Conservation (phyloP, 805 yeast species). For the Geotrichum ghanense region DNA sequence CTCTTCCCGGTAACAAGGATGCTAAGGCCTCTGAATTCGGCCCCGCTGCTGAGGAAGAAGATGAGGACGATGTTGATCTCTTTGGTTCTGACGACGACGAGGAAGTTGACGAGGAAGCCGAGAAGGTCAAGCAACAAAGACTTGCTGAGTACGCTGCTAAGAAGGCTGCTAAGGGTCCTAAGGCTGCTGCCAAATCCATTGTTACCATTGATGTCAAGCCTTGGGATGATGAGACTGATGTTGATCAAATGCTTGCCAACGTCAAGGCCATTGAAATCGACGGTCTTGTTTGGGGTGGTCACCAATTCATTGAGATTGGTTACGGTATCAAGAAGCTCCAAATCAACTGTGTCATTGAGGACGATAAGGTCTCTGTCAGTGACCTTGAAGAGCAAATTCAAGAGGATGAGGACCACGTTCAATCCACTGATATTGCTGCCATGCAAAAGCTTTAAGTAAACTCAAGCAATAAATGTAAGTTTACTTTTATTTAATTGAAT, state of each 20-base stretch:
- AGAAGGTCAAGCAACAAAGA: background rate
- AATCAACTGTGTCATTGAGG: slow-evolving; percentile 97
- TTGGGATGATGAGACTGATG: background rate
- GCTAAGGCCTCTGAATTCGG: slow-evolving; percentile 24
- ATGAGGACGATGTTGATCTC: slow-evolving; percentile 84
- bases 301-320: background rate
- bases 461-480: no score
- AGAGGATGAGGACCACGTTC: slow-evolving; percentile 98
- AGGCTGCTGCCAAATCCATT: slow-evolving; percentile 58
- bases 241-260: background rate
- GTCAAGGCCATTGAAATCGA: slow-evolving; percentile 23
- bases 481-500: no score
- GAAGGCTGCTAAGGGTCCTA: slow-evolving; percentile 95
- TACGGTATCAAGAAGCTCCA: slow-evolving; percentile 62
- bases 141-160: background rate
- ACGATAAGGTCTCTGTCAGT: slow-evolving; percentile 85
- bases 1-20: slow-evolving; percentile 53
- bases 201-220: background rate
- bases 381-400: slow-evolving; percentile 64
- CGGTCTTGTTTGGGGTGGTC: background rate
- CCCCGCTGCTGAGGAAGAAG: slow-evolving; percentile 60
- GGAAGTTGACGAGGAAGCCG: background rate
- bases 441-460: slow-evolving; percentile 96
- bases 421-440: slow-evolving; percentile 97
- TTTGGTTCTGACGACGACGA: slow-evolving; percentile 90